These are phyloP conservation scores for Punica granatum DNA, from an alignment of 345 rosid genomes.

Conservation along the genomic window DNA sequence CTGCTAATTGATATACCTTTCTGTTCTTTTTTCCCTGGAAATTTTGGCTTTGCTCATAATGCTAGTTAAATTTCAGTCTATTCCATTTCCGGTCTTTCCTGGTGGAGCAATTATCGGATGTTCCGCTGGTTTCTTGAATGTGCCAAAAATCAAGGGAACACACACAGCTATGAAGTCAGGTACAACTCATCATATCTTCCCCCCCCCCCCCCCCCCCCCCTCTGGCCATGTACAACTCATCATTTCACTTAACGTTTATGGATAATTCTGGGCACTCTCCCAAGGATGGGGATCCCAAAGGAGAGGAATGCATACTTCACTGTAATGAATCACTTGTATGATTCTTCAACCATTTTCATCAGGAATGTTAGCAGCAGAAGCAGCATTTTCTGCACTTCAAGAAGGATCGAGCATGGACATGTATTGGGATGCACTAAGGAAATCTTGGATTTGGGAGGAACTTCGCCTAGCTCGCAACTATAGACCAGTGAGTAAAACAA, in stretches of 20 bases:
- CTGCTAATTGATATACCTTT: neutral
- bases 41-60: slow-evolving; percentile 45
- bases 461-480: slow-evolving; percentile 71
- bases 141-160: slow-evolving; percentile 97
- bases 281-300: neutral
- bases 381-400: slow-evolving; percentile 59
- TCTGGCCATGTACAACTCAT: neutral
- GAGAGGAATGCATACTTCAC: neutral
- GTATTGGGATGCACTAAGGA: slow-evolving; percentile 63
- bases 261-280: neutral
- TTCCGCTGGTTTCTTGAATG: slow-evolving; percentile 94
- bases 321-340: neutral
- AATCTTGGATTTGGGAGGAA: slow-evolving; percentile 94
- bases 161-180: slow-evolving; percentile 99
- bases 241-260: neutral
- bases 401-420: slow-evolving; percentile 50
- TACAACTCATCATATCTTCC: slow-evolving; percentile 8
- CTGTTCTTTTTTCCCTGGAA: neutral
- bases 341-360: slow-evolving; percentile 12
- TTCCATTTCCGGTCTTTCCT: slow-evolving; percentile 96
- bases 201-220: too few species aligned
- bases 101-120: slow-evolving; percentile 98
- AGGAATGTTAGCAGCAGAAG: slow-evolving; percentile 98
- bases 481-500: slow-evolving; percentile 62
- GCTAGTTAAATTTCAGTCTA: slow-evolving; percentile 95